Percentiles rank a stretch among this genome's conserved stretches.
These are phyloP conservation scores for Aethionema arabicum DNA, from an alignment of 345 rosid species.

Conservation along the genomic window DNA sequence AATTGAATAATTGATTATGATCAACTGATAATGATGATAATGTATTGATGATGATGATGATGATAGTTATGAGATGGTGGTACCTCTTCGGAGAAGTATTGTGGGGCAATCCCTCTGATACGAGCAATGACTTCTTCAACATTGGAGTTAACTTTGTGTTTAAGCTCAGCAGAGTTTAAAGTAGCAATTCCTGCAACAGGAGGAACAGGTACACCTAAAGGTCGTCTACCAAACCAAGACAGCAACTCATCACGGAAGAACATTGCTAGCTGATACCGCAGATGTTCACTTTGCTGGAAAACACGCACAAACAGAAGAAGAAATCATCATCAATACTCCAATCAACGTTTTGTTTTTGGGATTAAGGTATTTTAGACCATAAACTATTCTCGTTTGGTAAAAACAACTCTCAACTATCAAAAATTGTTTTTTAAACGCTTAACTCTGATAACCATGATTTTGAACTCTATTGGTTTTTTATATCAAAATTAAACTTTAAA, in stretches of 20 bases:
- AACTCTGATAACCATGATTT: no score
- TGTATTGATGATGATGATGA: neutral
- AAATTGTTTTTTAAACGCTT: no score
- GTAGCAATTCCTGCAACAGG: slow-evolving; percentile 60
- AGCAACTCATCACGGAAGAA: slow-evolving; percentile 94
- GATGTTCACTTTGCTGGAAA: slow-evolving; percentile 81
- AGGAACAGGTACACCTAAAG: slow-evolving; percentile 62
- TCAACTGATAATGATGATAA: no score
- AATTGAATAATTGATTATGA: no score
- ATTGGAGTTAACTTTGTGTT: slow-evolving; percentile 69
- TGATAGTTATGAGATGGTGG: no score
- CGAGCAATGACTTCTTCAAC: slow-evolving; percentile 73
- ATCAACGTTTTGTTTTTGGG: slow-evolving; percentile 13
- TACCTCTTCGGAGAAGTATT: slow-evolving; percentile 87
- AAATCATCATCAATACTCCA: slow-evolving; percentile 1
- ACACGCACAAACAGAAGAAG: neutral
- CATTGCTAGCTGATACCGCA: slow-evolving; percentile 97
- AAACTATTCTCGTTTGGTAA: no score
- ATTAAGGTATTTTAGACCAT: no score
- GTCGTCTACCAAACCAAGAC: slow-evolving; percentile 97
- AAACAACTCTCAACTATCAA: no score
- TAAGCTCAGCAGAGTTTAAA: slow-evolving; percentile 72
- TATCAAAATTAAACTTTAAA: no score
- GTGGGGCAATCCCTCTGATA: slow-evolving; percentile 79
- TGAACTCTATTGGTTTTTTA: no score